Evolutionary conservation across 2,329 filamentous ascomycete species (phyloP), one percentile per base, ranked within the genome.

Genomic region (Ophiostoma sp.): DNA sequence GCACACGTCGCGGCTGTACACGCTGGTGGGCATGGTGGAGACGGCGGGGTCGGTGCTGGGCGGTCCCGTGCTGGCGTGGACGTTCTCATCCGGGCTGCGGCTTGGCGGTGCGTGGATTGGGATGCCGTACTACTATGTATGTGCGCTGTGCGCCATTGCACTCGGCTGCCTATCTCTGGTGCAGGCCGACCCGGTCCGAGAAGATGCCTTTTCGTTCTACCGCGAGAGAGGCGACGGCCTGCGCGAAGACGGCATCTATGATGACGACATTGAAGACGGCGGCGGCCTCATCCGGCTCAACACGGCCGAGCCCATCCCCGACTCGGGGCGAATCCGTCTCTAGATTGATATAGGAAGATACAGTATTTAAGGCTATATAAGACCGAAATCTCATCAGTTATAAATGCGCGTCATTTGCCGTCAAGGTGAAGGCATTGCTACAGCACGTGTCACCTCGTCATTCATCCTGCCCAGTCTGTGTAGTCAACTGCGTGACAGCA

Each of bases 11-110:
- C 73, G 76, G 33, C 70, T 78, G n/a, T 76, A 76, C 69, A 76
- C 76, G 5, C 72, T 78, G n/a, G 74, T 75, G 23, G 73, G 74
- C 70, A 76, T 76, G 67, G 71, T 74, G 11, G 75, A 76, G 72
- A 75, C 74, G 4, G 60, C 73, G 10, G 74, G 76, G 39, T 71
- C 70, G 39, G 71, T 77, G 13, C 69, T 75, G 35, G 73, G 73
- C 1, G 75, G 74, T 1, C 76, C 76, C n/a, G 65, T 74, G 10
- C 70, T 78, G 36, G 75, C 76, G 10, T 74, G 75, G 73, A 48
- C 73, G 3, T 77, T 77, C 64, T 74, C 73, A 3, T 57, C 67
- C 6, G 75, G 76, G 15, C 73, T 78, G 73, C 39, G 67, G 31
- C 60, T 74, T 2, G 73, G 74, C 6, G 76, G 74, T 10, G 13